Base-by-base conservation (phyloP, 2,329 filamentous ascomycete species). In the Dactylonectria estremocensis region DNA sequence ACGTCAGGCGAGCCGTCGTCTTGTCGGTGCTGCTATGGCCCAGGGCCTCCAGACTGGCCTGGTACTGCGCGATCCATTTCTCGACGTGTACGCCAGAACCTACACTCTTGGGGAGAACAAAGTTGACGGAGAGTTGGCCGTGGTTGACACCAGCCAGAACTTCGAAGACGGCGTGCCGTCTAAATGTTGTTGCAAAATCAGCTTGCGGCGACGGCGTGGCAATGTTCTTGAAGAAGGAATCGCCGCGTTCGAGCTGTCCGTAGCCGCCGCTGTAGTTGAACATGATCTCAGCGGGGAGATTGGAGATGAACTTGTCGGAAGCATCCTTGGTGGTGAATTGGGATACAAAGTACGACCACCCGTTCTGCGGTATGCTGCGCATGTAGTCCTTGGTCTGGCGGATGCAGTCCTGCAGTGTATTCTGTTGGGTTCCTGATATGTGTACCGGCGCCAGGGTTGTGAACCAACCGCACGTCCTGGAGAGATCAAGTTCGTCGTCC, bases 201-300 rank as follows among this genome's bases (percentile, higher is more conserved):
- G 18, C 20, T 48, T 35, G 48, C 0, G 35, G 11, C 48, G 18
- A 31, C 14, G 48, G 43, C 16, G 53, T 52, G 18, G 49, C 33
- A 2, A 61, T 48, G 9, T 48, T 28, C 22, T 53, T 28, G n/a
- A 66, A 62, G 9, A 66, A 48, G 5, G 16, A 53, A 5, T 66
- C 52, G 7, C 5, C 28, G 14, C 52, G 53, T 24, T 66, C 64
- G n/a, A 66, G 58, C n/a, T 66, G 64, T 14, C 57, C 58, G 18
- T 57, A 66, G 14, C 33, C 31, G 4, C 58, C 64, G 14, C 50
- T 33, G n/a, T 58, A 66, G 28, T 66, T 66, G 28, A 66, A 61
- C 10, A 61, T 48, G 33, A 61, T 61, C 48, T 61, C 58, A 14
- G 53, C 16, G 1, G 48, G 58, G 14, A 31, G 2, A 9, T 37